Percentiles rank a stretch among this genome's conserved stretches.
Evolutionary conservation across 2,329 filamentous ascomycete genomes (phyloP).

Genomic region (Stemphylium vesicarium): DNA sequence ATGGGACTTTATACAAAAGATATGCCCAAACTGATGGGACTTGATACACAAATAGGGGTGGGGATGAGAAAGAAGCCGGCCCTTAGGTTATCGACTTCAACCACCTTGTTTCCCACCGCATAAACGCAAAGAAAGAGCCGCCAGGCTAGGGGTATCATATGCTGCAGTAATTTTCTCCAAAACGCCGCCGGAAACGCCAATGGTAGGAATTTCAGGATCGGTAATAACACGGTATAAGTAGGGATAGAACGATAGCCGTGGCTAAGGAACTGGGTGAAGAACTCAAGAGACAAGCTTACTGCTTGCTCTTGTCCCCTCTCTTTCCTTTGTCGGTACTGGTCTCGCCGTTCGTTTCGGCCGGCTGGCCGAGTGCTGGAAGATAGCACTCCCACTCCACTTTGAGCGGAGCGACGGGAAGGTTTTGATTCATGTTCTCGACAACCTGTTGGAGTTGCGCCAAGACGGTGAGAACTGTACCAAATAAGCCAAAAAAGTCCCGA

Average conservation of each 20-base stretch:
- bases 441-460: constrained; percentile 13
- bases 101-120: not conserved
- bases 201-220: not conserved
- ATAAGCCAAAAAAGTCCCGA: constrained; percentile 3
- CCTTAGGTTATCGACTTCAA: not conserved
- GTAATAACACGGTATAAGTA: not conserved
- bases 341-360: not conserved
- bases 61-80: not conserved
- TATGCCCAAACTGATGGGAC: not conserved
- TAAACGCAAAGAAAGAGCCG: not conserved
- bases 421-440: constrained; percentile 19
- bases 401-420: constrained; percentile 4
- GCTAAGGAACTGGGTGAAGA: not conserved
- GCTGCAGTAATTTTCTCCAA: not conserved
- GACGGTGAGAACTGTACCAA: constrained; percentile 2
- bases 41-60: not conserved
- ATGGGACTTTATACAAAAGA: no score
- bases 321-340: not conserved
- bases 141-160: constrained; percentile 3
- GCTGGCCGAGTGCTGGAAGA: not conserved
- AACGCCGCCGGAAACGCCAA: not conserved
- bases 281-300: not conserved
- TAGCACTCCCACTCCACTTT: constrained; percentile 3
- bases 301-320: not conserved
- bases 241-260: not conserved